Percentiles rank a stretch among this genome's conserved stretches.
phyloP scores from a whole-genome alignment of 75 land plant species.

The Isoetes taiwanensis region DNA sequence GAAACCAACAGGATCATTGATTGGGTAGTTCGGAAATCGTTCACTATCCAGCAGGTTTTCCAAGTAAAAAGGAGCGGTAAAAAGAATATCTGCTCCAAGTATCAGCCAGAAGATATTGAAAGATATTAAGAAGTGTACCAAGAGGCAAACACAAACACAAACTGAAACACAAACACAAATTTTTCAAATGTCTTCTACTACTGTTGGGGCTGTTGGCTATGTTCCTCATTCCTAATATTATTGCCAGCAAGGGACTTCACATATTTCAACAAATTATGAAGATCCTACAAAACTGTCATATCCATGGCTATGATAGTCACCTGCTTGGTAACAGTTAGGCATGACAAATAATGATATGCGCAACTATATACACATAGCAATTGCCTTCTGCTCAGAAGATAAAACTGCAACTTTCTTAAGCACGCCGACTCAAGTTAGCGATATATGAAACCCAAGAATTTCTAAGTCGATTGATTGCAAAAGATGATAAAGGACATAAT shows the following conservation, averaged over 20 bases:
- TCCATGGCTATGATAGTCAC: too few relatives aligned
- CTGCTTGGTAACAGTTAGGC: too few relatives aligned
- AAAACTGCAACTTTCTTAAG: neutral
- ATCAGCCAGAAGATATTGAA: too few relatives aligned
- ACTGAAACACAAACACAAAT: neutral
- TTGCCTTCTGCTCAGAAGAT: neutral
- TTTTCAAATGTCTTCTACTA: neutral
- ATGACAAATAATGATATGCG: too few relatives aligned
- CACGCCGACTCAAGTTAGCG: too few relatives aligned
- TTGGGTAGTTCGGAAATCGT: constrained; percentile 38
- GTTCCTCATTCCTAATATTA: too few relatives aligned
- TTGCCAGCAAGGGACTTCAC: neutral
- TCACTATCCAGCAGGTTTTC: constrained; percentile 34
- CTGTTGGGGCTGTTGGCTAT: neutral
- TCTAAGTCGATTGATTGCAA: neutral
- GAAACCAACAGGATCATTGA: constrained; percentile 31
- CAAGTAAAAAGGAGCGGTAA: constrained; percentile 34
- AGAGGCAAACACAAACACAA: neutral
- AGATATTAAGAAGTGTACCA: neutral
- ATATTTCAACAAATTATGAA: too few relatives aligned
- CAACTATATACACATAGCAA: neutral
- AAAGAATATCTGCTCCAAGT: constrained; percentile 37
- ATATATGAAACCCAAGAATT: too few relatives aligned
- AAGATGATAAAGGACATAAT: constrained; percentile 1
- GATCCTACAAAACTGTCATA: too few relatives aligned